Percentiles rank a stretch among this genome's conserved stretches.
Conservation (phyloP, 257 asterid species). For the Striga asiatica region DNA sequence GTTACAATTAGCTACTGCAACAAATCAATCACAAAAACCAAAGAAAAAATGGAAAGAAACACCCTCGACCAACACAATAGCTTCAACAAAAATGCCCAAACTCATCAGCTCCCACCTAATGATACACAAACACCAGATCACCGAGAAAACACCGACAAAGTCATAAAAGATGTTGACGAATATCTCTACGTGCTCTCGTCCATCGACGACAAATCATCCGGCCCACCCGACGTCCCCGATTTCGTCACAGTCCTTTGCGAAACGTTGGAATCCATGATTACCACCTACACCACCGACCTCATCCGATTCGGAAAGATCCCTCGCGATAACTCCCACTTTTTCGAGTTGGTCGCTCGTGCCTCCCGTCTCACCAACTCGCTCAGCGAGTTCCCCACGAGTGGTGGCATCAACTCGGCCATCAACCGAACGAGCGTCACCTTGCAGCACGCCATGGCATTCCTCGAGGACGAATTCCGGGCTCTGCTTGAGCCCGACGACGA, state of each 20-base stretch:
- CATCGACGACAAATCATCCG: constrained; percentile 34
- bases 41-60: constrained; percentile 28
- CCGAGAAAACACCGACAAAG: constrained; percentile 2
- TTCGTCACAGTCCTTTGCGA: constrained; percentile 32
- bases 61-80: constrained; percentile 18
- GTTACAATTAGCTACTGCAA: too few relatives aligned
- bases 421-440: constrained; percentile 44
- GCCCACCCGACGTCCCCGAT: constrained; percentile 31
- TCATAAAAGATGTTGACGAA: constrained; percentile 30
- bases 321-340: constrained; percentile 43
- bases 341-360: constrained; percentile 43
- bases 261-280: constrained; percentile 37
- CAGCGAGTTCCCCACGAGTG: constrained; percentile 31
- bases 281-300: constrained; percentile 20
- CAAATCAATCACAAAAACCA: too few relatives aligned
- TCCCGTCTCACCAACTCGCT: constrained; percentile 34
- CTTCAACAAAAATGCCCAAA: constrained; percentile 13
- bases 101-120: background rate
- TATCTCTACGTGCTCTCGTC: constrained; percentile 26
- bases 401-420: constrained; percentile 18
- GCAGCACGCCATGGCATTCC: constrained; percentile 58
- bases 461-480: constrained; percentile 58
- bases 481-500: constrained; percentile 35
- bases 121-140: background rate
- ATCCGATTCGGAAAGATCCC: constrained; percentile 21